phyloP scores from a whole-genome alignment of 2,329 filamentous ascomycete genomes.

The Cercospora sesami region DNA sequence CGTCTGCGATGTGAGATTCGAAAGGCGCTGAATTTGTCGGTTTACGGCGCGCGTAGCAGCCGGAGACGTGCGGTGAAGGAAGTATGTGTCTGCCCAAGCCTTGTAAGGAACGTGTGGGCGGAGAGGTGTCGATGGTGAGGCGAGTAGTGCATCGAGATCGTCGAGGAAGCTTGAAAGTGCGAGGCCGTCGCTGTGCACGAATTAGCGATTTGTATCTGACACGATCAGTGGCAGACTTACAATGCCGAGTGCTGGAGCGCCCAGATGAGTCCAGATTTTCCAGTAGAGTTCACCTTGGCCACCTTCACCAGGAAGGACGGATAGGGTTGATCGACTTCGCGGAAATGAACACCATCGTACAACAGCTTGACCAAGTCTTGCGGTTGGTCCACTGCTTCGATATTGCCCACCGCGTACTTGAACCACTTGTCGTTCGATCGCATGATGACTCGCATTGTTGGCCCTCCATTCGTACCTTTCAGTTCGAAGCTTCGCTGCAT shows the following conservation, averaged over 20 bases:
- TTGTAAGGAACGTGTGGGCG: conserved; percentile 9
- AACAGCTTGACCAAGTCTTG: conserved; percentile 10
- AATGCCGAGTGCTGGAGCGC: conserved; percentile 13
- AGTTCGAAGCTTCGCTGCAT: conserved; percentile 15
- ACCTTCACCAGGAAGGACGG: conserved; percentile 12
- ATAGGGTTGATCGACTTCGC: conserved; percentile 5
- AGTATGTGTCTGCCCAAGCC: conserved; percentile 3
- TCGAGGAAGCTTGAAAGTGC: conserved; percentile 9
- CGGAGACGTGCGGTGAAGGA: background rate
- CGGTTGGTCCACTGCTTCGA: background rate
- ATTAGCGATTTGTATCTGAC: too few species aligned
- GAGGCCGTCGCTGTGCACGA: background rate
- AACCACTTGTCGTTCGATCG: conserved; percentile 14
- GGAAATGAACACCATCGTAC: conserved; percentile 6
- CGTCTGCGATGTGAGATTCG: background rate
- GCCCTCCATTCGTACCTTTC: conserved; percentile 2
- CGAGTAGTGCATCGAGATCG: conserved; percentile 12
- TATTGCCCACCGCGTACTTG: conserved; percentile 2
- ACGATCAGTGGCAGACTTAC: too few species aligned
- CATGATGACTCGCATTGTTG: conserved; percentile 14
- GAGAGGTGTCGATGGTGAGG: background rate
- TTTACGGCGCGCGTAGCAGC: background rate
- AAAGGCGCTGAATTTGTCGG: background rate
- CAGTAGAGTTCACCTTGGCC: conserved; percentile 5
- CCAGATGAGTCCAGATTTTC: conserved; percentile 13